These are phyloP conservation scores for Vigna reflexopilosa DNA, from an alignment of 306 rosid species.

Conservation along the genomic window DNA sequence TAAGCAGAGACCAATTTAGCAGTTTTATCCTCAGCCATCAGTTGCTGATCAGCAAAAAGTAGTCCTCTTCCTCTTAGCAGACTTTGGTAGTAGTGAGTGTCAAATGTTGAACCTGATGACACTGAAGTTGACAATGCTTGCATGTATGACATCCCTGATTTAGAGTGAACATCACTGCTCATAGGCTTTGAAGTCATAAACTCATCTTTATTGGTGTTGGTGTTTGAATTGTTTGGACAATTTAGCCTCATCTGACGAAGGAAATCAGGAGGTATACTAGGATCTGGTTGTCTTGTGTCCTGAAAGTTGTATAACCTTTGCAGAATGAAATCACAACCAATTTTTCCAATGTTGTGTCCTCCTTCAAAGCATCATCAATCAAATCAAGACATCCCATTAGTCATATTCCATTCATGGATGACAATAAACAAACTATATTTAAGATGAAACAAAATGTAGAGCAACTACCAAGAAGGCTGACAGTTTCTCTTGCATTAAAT, in stretches of 20 bases:
- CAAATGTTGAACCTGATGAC: slow-evolving; percentile 64
- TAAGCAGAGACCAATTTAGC: slow-evolving; percentile 69
- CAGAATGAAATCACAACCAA: slow-evolving; percentile 72
- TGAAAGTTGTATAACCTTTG: slow-evolving; percentile 70
- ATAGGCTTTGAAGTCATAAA: slow-evolving; percentile 36
- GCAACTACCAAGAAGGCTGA: slow-evolving; percentile 78
- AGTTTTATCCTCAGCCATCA: slow-evolving; percentile 71
- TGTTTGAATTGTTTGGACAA: slow-evolving; percentile 48
- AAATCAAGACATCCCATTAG: slow-evolving; percentile 30
- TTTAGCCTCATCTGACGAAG: slow-evolving; percentile 59
- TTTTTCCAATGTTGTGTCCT: slow-evolving; percentile 84
- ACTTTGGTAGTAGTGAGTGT: slow-evolving; percentile 70
- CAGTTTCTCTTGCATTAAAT: slow-evolving; percentile 80
- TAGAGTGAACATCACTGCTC: slow-evolving; percentile 38
- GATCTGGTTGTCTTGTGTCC: slow-evolving; percentile 76
- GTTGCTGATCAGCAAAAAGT: slow-evolving; percentile 83
- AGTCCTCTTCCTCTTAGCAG: slow-evolving; percentile 81
- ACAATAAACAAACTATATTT: not conserved
- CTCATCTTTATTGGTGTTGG: slow-evolving; percentile 1
- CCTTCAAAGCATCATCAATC: slow-evolving; percentile 59
- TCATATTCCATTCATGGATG: slow-evolving; percentile 16
- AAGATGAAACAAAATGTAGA: not conserved
- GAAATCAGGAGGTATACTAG: slow-evolving; percentile 64
- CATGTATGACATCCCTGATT: slow-evolving; percentile 50
- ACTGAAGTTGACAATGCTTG: slow-evolving; percentile 58